Conservation (phyloP, 257 asterid species). For the Solanum habrochaites region DNA sequence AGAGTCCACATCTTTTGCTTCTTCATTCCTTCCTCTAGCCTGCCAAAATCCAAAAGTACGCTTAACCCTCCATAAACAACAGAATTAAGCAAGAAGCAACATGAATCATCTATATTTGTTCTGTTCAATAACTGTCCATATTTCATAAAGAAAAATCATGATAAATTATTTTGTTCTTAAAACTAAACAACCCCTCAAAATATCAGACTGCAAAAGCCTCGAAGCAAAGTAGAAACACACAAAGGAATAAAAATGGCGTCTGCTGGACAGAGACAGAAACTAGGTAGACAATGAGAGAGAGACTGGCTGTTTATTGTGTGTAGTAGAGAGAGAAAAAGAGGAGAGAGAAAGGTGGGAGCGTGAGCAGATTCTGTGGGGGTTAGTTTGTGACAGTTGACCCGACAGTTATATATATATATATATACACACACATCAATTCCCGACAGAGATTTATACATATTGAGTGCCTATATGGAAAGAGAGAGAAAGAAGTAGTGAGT, state of each 20-base stretch:
- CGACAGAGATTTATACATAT: conserved; percentile 7
- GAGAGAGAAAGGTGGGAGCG: conserved; percentile 38
- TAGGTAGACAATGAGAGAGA: conserved; percentile 22
- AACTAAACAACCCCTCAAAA: not conserved
- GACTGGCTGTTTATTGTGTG: conserved; percentile 2
- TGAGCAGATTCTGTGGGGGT: conserved; percentile 78
- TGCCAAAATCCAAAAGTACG: conserved; percentile 38
- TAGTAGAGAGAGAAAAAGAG: conserved; percentile 8
- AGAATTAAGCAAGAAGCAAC: not conserved
- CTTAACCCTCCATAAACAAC: conserved; percentile 8
- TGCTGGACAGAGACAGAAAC: conserved; percentile 36
- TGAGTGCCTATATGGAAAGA: conserved; percentile 6
- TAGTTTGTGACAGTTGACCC: conserved; percentile 84
- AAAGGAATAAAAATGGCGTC: conserved; percentile 26
- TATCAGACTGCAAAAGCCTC: not conserved
- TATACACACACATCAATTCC: conserved; percentile 14
- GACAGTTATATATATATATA: conserved; percentile 38
- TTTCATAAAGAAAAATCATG: not conserved
- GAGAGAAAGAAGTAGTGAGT: conserved; percentile 12
- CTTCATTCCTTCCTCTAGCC: conserved; percentile 47
- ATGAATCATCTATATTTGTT: not conserved
- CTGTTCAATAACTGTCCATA: not conserved
- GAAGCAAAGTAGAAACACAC: not conserved
- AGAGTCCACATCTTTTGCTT: conserved; percentile 37
- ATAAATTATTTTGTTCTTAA: not conserved